These are phyloP conservation scores for Sarcomyxa edulis DNA, from an alignment of 768 basidiomycete genomes.

Conservation along the genomic window DNA sequence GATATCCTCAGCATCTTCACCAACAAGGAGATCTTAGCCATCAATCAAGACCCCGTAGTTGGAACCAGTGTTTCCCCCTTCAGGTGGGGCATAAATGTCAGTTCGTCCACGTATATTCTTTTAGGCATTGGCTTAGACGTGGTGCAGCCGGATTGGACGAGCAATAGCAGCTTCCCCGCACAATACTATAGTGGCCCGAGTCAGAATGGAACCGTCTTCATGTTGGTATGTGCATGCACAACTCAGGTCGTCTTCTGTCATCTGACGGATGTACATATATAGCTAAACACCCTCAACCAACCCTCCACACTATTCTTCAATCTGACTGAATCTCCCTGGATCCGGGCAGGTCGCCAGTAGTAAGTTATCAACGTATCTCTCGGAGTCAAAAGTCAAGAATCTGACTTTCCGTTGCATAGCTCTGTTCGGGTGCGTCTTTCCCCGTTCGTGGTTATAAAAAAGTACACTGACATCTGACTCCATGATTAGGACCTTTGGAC, in stretches of 20 bases:
- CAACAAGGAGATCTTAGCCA: conserved; percentile 61
- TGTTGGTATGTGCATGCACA: conserved; percentile 38
- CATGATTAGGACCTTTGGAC: conserved; percentile 59
- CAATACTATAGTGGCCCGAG: conserved; percentile 62
- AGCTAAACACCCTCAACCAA: conserved; percentile 59
- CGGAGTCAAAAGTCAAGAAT: no score
- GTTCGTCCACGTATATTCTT: conserved; percentile 11
- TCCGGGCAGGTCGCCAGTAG: conserved; percentile 63
- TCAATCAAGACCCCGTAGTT: conserved; percentile 62
- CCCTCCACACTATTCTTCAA: conserved; percentile 56
- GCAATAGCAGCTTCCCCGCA: conserved; percentile 44
- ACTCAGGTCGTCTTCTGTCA: neutral
- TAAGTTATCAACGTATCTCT: no score
- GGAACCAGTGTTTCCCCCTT: conserved; percentile 63
- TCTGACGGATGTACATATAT: neutral
- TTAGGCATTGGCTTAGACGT: neutral
- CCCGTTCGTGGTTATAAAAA: neutral
- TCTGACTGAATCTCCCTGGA: conserved; percentile 67
- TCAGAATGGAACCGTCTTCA: conserved; percentile 56
- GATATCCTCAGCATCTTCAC: conserved; percentile 51
- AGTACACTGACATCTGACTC: neutral
- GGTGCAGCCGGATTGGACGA: conserved; percentile 29
- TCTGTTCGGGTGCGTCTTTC: conserved; percentile 46
- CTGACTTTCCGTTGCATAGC: no score
- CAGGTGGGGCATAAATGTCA: conserved; percentile 62